phyloP scores from a whole-genome alignment of 2,329 filamentous ascomycete genomes.

The Hyphodiscus sp. region DNA sequence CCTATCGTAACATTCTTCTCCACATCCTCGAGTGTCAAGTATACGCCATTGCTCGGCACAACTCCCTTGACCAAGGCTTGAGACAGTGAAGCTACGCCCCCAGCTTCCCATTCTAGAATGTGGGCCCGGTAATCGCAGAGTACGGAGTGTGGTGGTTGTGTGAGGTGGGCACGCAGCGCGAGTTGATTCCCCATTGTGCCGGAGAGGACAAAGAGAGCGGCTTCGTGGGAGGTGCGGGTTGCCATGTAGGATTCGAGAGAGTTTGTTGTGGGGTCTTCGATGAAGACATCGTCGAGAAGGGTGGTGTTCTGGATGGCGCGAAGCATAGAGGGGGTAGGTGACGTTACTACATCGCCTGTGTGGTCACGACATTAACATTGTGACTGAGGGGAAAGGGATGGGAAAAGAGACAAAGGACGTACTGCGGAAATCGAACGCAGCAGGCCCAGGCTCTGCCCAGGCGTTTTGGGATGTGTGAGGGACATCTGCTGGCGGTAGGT shows the following conservation, averaged over 20 bases:
- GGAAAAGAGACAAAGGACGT: constrained; percentile 3
- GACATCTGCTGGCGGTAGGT: constrained; percentile 8
- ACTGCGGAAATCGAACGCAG: constrained; percentile 32
- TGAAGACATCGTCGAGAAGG: constrained; percentile 77
- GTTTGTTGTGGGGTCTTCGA: constrained; percentile 72
- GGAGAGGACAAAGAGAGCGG: constrained; percentile 73
- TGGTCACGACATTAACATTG: constrained; percentile 6
- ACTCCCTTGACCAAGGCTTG: constrained; percentile 65
- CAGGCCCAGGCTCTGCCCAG: constrained; percentile 27
- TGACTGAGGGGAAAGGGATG: neutral
- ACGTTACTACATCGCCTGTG: constrained; percentile 63
- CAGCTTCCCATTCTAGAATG: constrained; percentile 62
- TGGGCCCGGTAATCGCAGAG: constrained; percentile 75
- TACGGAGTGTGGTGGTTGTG: constrained; percentile 72
- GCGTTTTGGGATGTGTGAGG: constrained; percentile 19
- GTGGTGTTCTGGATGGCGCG: constrained; percentile 67
- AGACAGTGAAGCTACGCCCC: constrained; percentile 60
- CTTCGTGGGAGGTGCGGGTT: constrained; percentile 65
- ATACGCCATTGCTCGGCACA: constrained; percentile 60
- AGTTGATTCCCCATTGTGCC: constrained; percentile 96
- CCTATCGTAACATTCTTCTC: constrained; percentile 55
- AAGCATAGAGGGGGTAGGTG: constrained; percentile 76
- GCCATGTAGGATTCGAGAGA: constrained; percentile 71
- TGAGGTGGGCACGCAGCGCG: constrained; percentile 69
- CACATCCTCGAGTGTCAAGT: constrained; percentile 58